Evolutionary conservation across 148 eudicot species (phyloP).

Genomic region (Rhododendron simsii): DNA sequence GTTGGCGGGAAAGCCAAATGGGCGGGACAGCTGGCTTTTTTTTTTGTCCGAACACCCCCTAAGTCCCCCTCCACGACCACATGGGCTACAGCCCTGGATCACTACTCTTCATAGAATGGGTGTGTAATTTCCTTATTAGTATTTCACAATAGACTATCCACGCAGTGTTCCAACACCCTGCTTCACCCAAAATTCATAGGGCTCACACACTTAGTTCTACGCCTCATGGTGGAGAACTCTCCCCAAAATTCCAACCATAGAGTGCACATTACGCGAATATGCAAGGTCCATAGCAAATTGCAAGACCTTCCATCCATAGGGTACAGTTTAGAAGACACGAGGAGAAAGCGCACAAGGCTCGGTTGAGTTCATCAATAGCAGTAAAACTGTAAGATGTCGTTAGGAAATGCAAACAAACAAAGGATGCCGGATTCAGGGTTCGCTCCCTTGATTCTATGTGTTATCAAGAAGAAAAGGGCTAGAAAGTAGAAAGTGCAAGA

Average conservation of each 20-base stretch:
- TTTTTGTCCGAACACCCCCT: too few relatives aligned
- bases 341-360: background rate
- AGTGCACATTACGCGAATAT: background rate
- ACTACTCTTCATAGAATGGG: too few relatives aligned
- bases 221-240: background rate
- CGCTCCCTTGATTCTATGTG: slow-evolving; percentile 22
- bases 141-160: background rate
- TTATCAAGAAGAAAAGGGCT: slow-evolving; percentile 64
- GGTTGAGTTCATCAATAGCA: background rate
- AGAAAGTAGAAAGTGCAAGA: slow-evolving; percentile 45
- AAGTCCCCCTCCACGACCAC: too few relatives aligned
- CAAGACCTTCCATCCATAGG: background rate
- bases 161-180: too few relatives aligned
- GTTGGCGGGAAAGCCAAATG: too few relatives aligned
- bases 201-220: too few relatives aligned
- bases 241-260: background rate
- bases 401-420: slow-evolving; percentile 25
- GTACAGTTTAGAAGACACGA: background rate
- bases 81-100: too few relatives aligned
- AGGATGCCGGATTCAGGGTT: slow-evolving; percentile 29
- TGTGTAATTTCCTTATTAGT: too few relatives aligned
- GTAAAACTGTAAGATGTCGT: background rate
- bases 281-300: background rate
- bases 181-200: too few relatives aligned
- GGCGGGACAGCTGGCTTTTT: too few relatives aligned